Percentiles rank a stretch among this genome's conserved stretches.
Evolutionary conservation across 192 early-diverging fungal species (phyloP).

Genomic region (Mortierella claussenii): DNA sequence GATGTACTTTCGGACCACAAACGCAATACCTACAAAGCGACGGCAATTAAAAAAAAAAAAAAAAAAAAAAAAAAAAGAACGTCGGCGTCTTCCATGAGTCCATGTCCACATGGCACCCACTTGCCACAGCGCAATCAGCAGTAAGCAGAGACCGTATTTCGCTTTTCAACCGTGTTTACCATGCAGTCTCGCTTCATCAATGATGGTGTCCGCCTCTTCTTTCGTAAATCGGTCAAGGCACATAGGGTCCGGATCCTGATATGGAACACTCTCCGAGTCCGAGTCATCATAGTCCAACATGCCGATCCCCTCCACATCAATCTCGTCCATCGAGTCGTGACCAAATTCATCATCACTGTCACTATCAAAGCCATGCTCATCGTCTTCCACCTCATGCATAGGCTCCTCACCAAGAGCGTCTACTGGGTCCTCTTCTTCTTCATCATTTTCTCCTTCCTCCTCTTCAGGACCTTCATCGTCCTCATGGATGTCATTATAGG

Average conservation of each 20-base stretch:
- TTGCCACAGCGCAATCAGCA: no score
- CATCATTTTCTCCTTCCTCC: background rate
- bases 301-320: constrained; percentile 26
- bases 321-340: constrained; percentile 25
- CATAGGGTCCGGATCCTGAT: constrained; percentile 27
- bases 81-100: no score
- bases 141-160: no score
- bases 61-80: no score
- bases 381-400: background rate
- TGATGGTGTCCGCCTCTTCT: constrained; percentile 23
- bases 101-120: no score
- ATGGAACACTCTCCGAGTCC: constrained; percentile 21
- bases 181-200: constrained; percentile 30
- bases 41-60: background rate
- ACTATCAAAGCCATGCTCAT: background rate
- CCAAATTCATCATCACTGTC: constrained; percentile 15
- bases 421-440: background rate
- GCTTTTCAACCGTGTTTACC: no score
- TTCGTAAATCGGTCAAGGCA: constrained; percentile 32
- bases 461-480: background rate
- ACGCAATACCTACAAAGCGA: constrained; percentile 13
- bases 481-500: constrained; percentile 10
- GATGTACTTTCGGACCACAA: constrained; percentile 36
- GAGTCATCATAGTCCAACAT: constrained; percentile 31
- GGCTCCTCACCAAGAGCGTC: constrained; percentile 4